Conservation (phyloP, 345 rosid genomes). For the Erysimum cheiranthoides region DNA sequence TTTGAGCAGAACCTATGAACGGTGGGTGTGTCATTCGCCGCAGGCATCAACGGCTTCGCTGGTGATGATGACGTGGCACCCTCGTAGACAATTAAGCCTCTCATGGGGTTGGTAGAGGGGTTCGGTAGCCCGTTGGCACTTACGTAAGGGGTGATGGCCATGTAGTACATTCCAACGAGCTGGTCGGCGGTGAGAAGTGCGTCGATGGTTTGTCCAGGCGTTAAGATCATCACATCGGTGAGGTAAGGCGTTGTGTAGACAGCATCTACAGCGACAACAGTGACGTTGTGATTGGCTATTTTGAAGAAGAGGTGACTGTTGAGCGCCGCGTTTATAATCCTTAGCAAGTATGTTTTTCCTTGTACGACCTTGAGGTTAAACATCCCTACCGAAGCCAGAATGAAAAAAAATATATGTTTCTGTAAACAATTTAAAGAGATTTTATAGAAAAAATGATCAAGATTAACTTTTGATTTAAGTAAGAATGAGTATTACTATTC, state of each 20-base stretch:
- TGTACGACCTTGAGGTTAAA: slow-evolving; percentile 56
- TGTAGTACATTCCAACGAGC: slow-evolving; percentile 60
- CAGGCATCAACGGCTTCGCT: slow-evolving; percentile 58
- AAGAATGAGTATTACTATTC: slow-evolving; percentile 29
- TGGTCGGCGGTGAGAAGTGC: slow-evolving; percentile 66
- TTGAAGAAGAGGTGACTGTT: slow-evolving; percentile 79
- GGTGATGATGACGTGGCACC: slow-evolving; percentile 44
- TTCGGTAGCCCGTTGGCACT: slow-evolving; percentile 39
- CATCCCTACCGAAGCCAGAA: slow-evolving; percentile 43
- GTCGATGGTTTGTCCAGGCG: slow-evolving; percentile 78
- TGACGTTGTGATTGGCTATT: slow-evolving; percentile 73
- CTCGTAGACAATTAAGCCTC: slow-evolving; percentile 58
- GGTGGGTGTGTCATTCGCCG: slow-evolving; percentile 54
- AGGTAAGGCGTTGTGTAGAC: slow-evolving; percentile 61
- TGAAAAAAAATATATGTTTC: neutral
- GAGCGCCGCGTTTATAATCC: slow-evolving; percentile 89
- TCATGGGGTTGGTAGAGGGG: slow-evolving; percentile 46
- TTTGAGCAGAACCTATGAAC: slow-evolving; percentile 64
- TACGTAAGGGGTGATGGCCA: slow-evolving; percentile 63
- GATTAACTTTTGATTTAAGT: neutral
- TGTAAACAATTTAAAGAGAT: neutral
- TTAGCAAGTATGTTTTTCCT: slow-evolving; percentile 76
- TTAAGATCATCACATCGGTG: slow-evolving; percentile 59
- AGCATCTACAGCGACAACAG: slow-evolving; percentile 75
- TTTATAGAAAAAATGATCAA: neutral